Conservation (phyloP, 1,284 basidiomycete genomes). For the Phenoliferia sp. region DNA sequence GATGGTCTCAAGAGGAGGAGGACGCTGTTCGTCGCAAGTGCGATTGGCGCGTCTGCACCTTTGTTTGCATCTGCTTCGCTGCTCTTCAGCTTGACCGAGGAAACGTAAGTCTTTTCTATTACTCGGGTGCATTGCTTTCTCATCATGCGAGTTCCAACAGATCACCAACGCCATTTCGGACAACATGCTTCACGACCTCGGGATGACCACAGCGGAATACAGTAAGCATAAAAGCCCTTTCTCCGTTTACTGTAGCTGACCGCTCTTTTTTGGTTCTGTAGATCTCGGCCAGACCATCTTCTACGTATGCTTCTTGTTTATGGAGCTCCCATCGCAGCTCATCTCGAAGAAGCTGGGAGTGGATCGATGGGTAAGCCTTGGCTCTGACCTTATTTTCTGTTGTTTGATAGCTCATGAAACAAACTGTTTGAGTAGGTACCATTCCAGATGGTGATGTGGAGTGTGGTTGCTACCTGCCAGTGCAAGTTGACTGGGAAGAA, state of each 20-base stretch:
- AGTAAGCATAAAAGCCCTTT: constrained; percentile 35
- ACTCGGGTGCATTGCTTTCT: background rate
- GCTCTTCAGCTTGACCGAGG: constrained; percentile 40
- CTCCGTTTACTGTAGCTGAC: background rate
- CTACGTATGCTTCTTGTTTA: constrained; percentile 7
- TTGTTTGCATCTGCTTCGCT: constrained; percentile 40
- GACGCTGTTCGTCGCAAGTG: constrained; percentile 35
- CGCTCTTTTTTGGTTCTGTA: too few species aligned
- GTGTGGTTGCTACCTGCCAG: constrained; percentile 38
- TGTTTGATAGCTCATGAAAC: too few species aligned
- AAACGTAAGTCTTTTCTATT: constrained; percentile 32
- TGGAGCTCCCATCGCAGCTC: constrained; percentile 34
- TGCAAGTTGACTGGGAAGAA: constrained; percentile 31
- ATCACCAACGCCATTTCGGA: constrained; percentile 42
- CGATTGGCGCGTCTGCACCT: constrained; percentile 24
- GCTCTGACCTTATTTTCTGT: background rate
- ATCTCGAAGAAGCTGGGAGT: constrained; percentile 42
- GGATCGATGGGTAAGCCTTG: background rate
- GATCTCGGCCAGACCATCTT: constrained; percentile 1
- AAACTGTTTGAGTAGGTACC: constrained; percentile 35
- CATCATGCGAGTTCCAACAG: background rate
- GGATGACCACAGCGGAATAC: constrained; percentile 42
- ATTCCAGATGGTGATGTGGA: constrained; percentile 42
- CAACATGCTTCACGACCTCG: constrained; percentile 43
- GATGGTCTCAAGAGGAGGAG: constrained; percentile 44